Base-by-base conservation (phyloP, 768 basidiomycete species). In the Agrocybe chaxingu region DNA sequence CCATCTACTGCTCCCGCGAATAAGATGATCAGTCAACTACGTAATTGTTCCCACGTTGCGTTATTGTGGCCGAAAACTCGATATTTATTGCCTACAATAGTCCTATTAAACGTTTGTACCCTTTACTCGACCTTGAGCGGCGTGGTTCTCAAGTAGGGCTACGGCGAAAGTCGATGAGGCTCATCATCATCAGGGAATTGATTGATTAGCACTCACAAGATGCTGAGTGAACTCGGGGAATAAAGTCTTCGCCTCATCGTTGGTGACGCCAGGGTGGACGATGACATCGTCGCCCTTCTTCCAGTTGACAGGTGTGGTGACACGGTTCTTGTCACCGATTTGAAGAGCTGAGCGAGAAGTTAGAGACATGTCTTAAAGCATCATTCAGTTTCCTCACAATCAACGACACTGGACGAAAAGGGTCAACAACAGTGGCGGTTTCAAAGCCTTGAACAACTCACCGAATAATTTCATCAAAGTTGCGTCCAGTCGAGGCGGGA, bases 231-330 rank as follows among this genome's bases (percentile, higher is more conserved):
- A 79, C 24, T 87, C 74, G 30, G 92, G 92, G 87, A 98, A 98
- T 52, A 97, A 73, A 54, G 82, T 83, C 76, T 91, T 88, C 19
- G 93, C 94, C 70, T 98, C 89, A 19, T 97, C 92, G 65, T 86
- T 86, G 53, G 74, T 75, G 44, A 98, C 92, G 6, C 76, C 66
- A 19, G 92, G 84, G 66, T 94, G 92, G 39, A 99, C 86, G 63
- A 99, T 97, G 51, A 98, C 94, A 65, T 94, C 87, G 3, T 95
- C 87, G 38, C 93, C 93, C 67, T 85, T 86, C 57, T 85, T 82
- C 96, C 96, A 98, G 81, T 97, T 94, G 48, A 90, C 95, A 16
- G 92, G 92, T 5, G 94, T 96, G 18, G 89, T 89, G 53, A 94
- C 77, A 56, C 79, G 79, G 69, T 90, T 76, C 70, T 86, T 89